Percentiles rank a stretch among this genome's conserved stretches.
Conservation (phyloP, 768 basidiomycete genomes). For the Pholiota molesta region DNA sequence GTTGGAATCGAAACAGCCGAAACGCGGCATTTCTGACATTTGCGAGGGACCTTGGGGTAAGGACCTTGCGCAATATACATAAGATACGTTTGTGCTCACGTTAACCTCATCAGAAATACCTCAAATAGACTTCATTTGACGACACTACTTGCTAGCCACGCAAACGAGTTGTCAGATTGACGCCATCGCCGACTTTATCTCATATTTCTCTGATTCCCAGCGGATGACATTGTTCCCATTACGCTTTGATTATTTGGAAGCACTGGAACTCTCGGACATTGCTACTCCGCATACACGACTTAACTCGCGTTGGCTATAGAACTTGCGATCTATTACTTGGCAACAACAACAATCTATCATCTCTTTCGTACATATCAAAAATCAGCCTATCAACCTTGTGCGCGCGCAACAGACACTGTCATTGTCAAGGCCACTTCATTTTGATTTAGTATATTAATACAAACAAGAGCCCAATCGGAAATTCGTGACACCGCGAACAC, state of each 20-base stretch:
- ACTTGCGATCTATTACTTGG: constrained; percentile 1
- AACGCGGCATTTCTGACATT: background rate
- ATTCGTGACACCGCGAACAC: background rate
- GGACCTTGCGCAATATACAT: background rate
- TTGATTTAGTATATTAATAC: constrained; percentile 5
- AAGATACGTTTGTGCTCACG: background rate
- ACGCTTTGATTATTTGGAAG: background rate
- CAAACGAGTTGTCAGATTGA: background rate
- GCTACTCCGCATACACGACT: background rate
- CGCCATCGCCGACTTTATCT: background rate
- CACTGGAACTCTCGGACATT: background rate
- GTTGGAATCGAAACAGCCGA: background rate
- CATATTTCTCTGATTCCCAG: background rate
- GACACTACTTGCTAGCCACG: background rate
- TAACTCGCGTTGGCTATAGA: background rate
- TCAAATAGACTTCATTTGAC: background rate
- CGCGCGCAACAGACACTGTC: constrained; percentile 5
- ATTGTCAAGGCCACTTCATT: background rate
- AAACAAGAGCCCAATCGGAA: background rate
- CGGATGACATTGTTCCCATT: background rate
- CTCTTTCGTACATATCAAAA: constrained; percentile 1
- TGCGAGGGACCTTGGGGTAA: background rate
- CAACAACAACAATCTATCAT: constrained; percentile 10
- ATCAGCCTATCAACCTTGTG: background rate
- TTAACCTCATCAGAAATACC: background rate